phyloP scores from a whole-genome alignment of 2,329 filamentous ascomycete species.

The Coleophoma crateriformis region DNA sequence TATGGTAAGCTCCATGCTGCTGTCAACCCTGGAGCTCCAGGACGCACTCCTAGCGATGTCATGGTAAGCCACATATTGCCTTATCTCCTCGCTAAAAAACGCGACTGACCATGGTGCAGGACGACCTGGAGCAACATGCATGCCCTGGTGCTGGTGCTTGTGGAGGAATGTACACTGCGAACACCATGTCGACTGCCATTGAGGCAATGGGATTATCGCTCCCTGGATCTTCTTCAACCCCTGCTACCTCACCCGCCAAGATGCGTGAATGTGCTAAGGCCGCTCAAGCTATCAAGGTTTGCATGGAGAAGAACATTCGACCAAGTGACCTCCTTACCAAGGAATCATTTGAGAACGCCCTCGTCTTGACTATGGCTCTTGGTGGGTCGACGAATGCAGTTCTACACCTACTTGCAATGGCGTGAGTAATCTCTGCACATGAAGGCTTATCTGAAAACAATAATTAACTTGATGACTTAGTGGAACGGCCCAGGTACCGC shows the following conservation, averaged over 20 bases:
- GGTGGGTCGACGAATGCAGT: slow-evolving; percentile 69
- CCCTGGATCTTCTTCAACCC: slow-evolving; percentile 64
- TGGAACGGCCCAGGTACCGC: slow-evolving; percentile 57
- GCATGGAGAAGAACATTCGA: slow-evolving; percentile 64
- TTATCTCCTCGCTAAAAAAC: neutral
- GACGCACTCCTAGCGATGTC: slow-evolving; percentile 69
- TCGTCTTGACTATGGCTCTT: slow-evolving; percentile 69
- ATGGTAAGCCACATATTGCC: slow-evolving; percentile 34
- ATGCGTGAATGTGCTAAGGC: slow-evolving; percentile 67
- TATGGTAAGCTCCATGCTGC: slow-evolving; percentile 74
- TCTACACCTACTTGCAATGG: slow-evolving; percentile 68
- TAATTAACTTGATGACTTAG: no score
- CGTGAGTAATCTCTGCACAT: slow-evolving; percentile 19
- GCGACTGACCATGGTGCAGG: slow-evolving; percentile 17
- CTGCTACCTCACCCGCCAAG: slow-evolving; percentile 62
- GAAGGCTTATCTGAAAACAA: no score
- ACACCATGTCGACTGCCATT: slow-evolving; percentile 69
- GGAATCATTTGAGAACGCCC: slow-evolving; percentile 63
- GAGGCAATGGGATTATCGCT: slow-evolving; percentile 66
- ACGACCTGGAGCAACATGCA: slow-evolving; percentile 67
- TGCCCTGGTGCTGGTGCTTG: slow-evolving; percentile 66
- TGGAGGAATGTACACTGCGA: slow-evolving; percentile 74
- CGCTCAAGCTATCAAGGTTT: slow-evolving; percentile 61
- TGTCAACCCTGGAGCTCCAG: slow-evolving; percentile 51
- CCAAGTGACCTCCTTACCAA: slow-evolving; percentile 65